Base-by-base conservation (phyloP, 1,139 yeast species). In the Scheffersomyces stambukii region DNA sequence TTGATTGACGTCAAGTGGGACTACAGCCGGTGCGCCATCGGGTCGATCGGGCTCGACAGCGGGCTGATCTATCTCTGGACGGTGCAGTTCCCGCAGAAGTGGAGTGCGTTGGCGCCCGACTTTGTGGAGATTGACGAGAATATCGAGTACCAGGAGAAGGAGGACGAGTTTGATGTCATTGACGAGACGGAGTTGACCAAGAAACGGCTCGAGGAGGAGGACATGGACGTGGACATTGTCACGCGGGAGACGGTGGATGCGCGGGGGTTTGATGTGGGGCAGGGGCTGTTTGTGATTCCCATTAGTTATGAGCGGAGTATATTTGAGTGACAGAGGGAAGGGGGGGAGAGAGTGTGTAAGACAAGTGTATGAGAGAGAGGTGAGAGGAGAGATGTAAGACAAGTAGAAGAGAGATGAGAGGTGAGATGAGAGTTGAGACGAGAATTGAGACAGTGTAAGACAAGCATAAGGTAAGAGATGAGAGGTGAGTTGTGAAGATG, bases 61-160 rank as follows among this genome's bases (percentile, higher is more conserved):
- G 97, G 97, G 1, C 67, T 76, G 16, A 71, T 89, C 1, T 88
- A 85, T 50, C 52, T 84, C 27, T 91, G 96, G 96, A 77, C 83
- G 32, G 74, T 85, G 11, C 75, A 75, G 25, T 76, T 84, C 21
- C 94, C 95, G 1, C 96, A 88, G 46, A 83, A 85, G 56, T 89
- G 98, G 98, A 82, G 95, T 54, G 95, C 96, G 0, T 64, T 89
- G 42, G 97, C 97, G 0, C 97, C 97, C 0, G 98, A 91, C 54
- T 89, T 91, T 51, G 95, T 83, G 31, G 97, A 89, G 52, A 79
- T 89, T 23, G 96, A 89, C 50, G 96, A 89, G 47, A 89, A 88
- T 47, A 81, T 86, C 9, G 88, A 84, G 37, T 89, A 89, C 53
- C 76, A 77, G 39, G 98, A 89, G 48, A 72, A 73, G 35, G 98